A percentile compares a stretch with the other conserved stretches of the same genome.
phyloP scores from a whole-genome alignment of 495 filamentous ascomycete species.

The Xylaria intraflava region DNA sequence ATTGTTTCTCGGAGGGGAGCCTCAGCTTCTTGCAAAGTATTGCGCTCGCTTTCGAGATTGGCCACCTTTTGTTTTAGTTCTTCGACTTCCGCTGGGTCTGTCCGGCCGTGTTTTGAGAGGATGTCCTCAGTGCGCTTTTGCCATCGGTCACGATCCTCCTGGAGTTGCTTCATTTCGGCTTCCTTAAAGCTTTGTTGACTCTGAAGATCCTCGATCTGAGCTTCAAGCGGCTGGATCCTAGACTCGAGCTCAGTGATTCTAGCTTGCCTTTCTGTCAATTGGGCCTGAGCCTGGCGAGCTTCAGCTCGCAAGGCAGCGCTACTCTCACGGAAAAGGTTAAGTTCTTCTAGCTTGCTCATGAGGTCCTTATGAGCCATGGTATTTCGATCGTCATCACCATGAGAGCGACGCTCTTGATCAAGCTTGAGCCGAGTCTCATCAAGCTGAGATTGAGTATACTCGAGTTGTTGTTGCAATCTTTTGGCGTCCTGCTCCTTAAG shows the following conservation, averaged over 20 bases:
- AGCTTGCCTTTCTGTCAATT: conserved; percentile 64
- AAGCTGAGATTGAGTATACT: conserved; percentile 76
- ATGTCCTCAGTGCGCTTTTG: conserved; percentile 91
- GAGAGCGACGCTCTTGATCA: conserved; percentile 74
- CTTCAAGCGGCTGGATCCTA: conserved; percentile 76
- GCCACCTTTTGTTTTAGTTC: conserved; percentile 62
- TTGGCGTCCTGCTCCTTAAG: conserved; percentile 79
- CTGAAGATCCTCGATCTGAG: conserved; percentile 70
- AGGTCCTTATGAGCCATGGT: conserved; percentile 76
- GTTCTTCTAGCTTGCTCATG: conserved; percentile 86
- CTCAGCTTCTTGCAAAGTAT: conserved; percentile 54
- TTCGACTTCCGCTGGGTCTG: conserved; percentile 88
- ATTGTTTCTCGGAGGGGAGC: conserved; percentile 53
- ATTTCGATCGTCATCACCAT: conserved; percentile 62
- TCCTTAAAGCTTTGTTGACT: conserved; percentile 71
- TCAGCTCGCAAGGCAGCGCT: conserved; percentile 82
- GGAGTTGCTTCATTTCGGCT: conserved; percentile 75
- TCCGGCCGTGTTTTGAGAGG: conserved; percentile 88
- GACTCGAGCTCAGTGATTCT: conserved; percentile 66
- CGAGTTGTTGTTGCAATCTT: conserved; percentile 80
- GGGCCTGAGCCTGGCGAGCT: conserved; percentile 65
- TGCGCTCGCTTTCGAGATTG: conserved; percentile 62
- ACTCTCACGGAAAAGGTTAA: conserved; percentile 92
- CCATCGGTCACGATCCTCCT: conserved; percentile 84
- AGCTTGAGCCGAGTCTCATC: conserved; percentile 82